Evolutionary conservation across 176 grass and related monocot species (phyloP), one percentile per base, ranked within the genome.

Genomic region (Carex parvula): DNA sequence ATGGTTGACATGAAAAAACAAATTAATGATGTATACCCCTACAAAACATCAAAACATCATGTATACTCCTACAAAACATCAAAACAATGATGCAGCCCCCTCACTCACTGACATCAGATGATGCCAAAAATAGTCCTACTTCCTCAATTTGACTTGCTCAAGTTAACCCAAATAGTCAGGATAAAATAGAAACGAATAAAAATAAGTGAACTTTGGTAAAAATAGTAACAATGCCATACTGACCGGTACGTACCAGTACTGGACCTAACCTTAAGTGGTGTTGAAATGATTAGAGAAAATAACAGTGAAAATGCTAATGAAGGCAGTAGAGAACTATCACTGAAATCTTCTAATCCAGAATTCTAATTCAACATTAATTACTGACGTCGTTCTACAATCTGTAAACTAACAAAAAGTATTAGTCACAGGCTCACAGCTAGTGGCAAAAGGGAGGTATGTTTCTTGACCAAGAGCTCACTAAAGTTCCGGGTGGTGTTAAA

Each of bases 211-310:
- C 50, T 30, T 56, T 55, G 48, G 50, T 33, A 48, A 56, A 52
- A 35, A 57, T 78, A 78, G 52, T 78, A 57, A 57, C 24, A 48
- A 75, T 75, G 21, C 46, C 71, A 57, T 57, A 78, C 73, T 78
- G 26, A 18, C 6, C n/a, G 52, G 73, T 77, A 77, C 11, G 54
- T 55, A 50, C 21, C 24, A 72, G 71, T 6, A 76, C 46, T 32
- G 24, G 72, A 32, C 14, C 50, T 57, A 33, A 56, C 52, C 24
- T 8, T 8, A 77, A 77, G 21, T 77, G 50, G 21, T 50, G 37
- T 15, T 77, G 73, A 56, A 56, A 56, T 29, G 6, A 78, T 33
- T 29, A 68, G 10, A 77, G 22, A 57, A 57, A 11, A 57, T 78
- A 78, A 57, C 24, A 78, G 33, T n/a, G 13, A 32, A 30, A 56